Conservation (phyloP, 257 asterid species). For the Hygrophila difformis region DNA sequence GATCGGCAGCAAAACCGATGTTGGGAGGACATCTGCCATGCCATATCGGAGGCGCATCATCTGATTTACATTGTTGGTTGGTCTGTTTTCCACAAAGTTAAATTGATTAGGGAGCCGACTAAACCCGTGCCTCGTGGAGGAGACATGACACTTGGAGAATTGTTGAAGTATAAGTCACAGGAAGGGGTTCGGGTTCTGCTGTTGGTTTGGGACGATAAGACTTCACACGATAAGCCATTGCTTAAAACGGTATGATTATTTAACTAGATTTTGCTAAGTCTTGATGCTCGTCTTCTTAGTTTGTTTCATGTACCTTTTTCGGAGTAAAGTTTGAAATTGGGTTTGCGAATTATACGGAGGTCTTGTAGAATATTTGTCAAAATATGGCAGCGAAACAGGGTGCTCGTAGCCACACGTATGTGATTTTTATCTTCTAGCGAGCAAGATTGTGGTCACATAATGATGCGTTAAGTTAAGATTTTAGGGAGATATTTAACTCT, state of each 20-base stretch:
- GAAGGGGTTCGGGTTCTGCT: constrained; percentile 94
- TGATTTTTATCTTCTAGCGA: too few relatives aligned
- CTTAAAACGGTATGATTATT: constrained; percentile 51
- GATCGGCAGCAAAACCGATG: constrained; percentile 38
- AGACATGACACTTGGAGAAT: constrained; percentile 73
- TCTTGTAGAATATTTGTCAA: too few relatives aligned
- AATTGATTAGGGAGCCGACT: constrained; percentile 69
- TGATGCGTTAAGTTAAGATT: too few relatives aligned
- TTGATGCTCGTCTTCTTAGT: not conserved
- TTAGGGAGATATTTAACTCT: too few relatives aligned
- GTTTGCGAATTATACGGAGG: too few relatives aligned
- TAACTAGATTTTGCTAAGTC: not conserved
- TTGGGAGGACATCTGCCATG: constrained; percentile 88
- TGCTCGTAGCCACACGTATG: too few relatives aligned
- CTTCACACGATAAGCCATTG: constrained; percentile 61
- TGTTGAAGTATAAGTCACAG: constrained; percentile 80
- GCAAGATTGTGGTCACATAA: too few relatives aligned
- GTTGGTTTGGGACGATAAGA: constrained; percentile 89
- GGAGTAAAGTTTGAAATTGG: too few relatives aligned
- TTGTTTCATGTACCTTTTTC: too few relatives aligned
- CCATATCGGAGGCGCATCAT: constrained; percentile 82
- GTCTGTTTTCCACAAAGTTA: constrained; percentile 74
- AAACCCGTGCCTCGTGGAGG: constrained; percentile 73
- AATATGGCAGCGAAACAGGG: too few relatives aligned
- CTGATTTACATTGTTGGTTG: constrained; percentile 82